Evolutionary conservation across 2,329 filamentous ascomycete species (phyloP).

Genomic region (Fusarium guadeloupense): DNA sequence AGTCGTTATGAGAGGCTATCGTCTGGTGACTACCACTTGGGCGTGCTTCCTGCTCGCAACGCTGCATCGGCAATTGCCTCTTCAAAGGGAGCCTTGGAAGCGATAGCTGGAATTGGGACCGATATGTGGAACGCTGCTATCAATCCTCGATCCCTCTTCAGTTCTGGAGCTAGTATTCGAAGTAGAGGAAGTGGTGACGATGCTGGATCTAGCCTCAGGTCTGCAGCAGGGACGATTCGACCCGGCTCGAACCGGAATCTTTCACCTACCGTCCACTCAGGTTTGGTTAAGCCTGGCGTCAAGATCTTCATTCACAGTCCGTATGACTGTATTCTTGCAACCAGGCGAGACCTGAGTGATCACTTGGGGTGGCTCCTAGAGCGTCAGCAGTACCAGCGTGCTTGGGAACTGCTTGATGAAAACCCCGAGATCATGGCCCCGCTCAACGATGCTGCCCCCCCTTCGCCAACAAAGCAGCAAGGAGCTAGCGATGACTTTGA

Average conservation of each 20-base stretch:
- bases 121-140: slow-evolving; percentile 93
- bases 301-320: slow-evolving; percentile 96
- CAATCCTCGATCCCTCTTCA: slow-evolving; percentile 87
- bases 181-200: slow-evolving; percentile 70
- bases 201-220: slow-evolving; percentile 57
- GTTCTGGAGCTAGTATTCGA: slow-evolving; percentile 80
- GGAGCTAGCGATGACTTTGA: slow-evolving; percentile 71
- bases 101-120: slow-evolving; percentile 74
- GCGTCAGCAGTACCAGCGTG: slow-evolving; percentile 80
- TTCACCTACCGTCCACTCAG: slow-evolving; percentile 58
- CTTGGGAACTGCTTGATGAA: slow-evolving; percentile 89
- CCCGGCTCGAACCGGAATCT: slow-evolving; percentile 40
- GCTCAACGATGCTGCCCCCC: slow-evolving; percentile 51
- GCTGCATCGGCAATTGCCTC: slow-evolving; percentile 71
- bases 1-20: slow-evolving; percentile 88
- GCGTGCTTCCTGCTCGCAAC: slow-evolving; percentile 77
- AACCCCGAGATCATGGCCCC: slow-evolving; percentile 77
- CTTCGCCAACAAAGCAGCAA: slow-evolving; percentile 54
- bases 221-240: slow-evolving; percentile 46
- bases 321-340: slow-evolving; percentile 93
- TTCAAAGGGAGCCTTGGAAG: slow-evolving; percentile 78
- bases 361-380: slow-evolving; percentile 88
- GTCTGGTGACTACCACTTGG: slow-evolving; percentile 91
- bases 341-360: slow-evolving; percentile 86
- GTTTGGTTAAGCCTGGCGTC: slow-evolving; percentile 64